These are phyloP conservation scores for Hemerocallis citrina DNA, from an alignment of 106 monocot species.

Conservation along the genomic window DNA sequence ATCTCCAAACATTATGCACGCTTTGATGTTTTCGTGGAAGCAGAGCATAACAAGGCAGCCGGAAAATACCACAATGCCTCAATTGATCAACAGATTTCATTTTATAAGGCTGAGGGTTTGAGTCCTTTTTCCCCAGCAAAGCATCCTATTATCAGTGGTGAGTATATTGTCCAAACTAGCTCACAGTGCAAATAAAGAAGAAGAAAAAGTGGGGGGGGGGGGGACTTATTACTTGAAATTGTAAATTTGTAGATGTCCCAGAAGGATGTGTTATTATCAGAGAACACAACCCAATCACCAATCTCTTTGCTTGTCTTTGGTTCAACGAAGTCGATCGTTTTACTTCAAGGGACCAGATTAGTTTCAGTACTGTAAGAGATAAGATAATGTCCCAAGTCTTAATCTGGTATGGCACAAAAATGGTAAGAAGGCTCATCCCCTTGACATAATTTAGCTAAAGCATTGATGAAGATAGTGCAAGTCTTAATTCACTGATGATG, in stretches of 20 bases:
- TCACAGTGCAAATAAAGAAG: no score
- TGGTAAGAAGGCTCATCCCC: no score
- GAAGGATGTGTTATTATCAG: conserved; percentile 85
- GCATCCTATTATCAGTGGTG: conserved; percentile 82
- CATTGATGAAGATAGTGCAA: no score
- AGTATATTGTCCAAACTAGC: no score
- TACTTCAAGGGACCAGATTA: conserved; percentile 80
- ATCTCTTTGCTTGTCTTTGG: conserved; percentile 88
- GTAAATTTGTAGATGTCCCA: conserved; percentile 56
- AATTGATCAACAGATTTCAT: conserved; percentile 70
- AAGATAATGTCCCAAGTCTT: conserved; percentile 65
- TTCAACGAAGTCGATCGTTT: conserved; percentile 93
- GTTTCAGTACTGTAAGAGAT: conserved; percentile 85
- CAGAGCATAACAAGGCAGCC: conserved; percentile 81
- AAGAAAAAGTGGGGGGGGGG: no score
- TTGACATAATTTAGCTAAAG: no score
- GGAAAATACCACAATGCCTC: conserved; percentile 85
- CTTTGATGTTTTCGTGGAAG: conserved; percentile 90
- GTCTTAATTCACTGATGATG: no score
- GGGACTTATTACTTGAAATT: no score
- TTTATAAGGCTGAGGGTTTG: conserved; percentile 67
- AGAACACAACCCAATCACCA: conserved; percentile 77
- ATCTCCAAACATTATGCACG: conserved; percentile 79
- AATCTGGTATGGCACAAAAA: no score
- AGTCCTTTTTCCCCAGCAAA: conserved; percentile 67